Evolutionary conservation across 116 monocot genomes (phyloP).

Genomic region (Papilionanthe hybrid): DNA sequence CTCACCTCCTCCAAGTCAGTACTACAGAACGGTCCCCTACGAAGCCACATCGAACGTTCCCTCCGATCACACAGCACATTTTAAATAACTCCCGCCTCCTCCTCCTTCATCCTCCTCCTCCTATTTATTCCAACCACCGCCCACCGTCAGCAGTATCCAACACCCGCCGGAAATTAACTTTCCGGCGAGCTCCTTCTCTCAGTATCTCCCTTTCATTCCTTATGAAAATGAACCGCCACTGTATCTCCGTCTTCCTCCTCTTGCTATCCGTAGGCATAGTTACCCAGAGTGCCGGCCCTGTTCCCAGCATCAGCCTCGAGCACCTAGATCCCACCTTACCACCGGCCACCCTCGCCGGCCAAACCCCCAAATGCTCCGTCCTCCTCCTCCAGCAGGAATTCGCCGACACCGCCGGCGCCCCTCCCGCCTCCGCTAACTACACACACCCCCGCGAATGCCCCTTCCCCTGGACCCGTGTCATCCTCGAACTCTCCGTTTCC

Average conservation of each 20-base stretch:
- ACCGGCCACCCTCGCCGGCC: constrained; percentile 10
- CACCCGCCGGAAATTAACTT: background rate
- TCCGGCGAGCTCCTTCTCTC: background rate
- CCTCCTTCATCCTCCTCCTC: background rate
- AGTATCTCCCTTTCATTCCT: too few relatives aligned
- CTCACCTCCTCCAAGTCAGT: background rate
- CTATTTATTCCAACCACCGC: background rate
- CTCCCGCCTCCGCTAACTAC: constrained; percentile 19
- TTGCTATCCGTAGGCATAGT: background rate
- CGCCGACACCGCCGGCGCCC: constrained; percentile 9
- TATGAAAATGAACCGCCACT: background rate
- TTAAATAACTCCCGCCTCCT: background rate
- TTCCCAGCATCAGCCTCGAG: constrained; percentile 11
- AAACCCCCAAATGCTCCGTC: constrained; percentile 13
- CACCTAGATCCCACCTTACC: constrained; percentile 25
- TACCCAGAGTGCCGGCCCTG: background rate
- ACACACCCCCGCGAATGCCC: constrained; percentile 19
- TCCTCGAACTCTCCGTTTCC: constrained; percentile 24
- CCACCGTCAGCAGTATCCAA: background rate
- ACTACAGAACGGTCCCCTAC: background rate
- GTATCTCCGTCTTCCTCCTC: background rate
- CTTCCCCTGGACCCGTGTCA: constrained; percentile 25
- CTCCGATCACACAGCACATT: background rate
- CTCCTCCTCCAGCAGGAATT: constrained; percentile 21
- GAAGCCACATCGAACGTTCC: background rate